These are phyloP conservation scores for Helicocarpus griseus DNA, from an alignment of 2,329 filamentous ascomycete genomes.

Conservation along the genomic window DNA sequence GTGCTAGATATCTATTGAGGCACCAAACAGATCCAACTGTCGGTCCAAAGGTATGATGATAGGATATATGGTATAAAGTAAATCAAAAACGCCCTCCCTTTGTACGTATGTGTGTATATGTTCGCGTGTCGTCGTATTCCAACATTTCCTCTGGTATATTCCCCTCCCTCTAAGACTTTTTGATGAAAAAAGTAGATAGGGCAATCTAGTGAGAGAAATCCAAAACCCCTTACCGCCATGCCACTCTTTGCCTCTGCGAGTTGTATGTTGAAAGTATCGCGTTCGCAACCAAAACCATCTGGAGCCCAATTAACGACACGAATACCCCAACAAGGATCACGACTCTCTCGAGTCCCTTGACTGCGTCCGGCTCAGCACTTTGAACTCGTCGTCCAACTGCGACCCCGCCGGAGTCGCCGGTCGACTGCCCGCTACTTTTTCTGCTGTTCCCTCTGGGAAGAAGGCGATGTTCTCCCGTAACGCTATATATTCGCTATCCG, in stretches of 20 bases:
- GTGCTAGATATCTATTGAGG: no score
- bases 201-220: not conserved
- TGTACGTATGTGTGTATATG: no score
- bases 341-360: not conserved
- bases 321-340: not conserved
- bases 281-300: not conserved
- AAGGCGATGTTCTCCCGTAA: constrained; percentile 80
- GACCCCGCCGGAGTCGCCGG: constrained; percentile 20
- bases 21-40: no score
- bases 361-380: constrained; percentile 6
- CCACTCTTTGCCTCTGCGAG: no score
- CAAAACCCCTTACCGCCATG: not conserved
- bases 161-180: not conserved
- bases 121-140: no score
- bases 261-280: no score
- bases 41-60: no score
- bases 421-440: constrained; percentile 13
- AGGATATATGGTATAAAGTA: no score
- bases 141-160: no score
- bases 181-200: not conserved
- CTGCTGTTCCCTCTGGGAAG: constrained; percentile 31
- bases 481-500: constrained; percentile 89
- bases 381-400: constrained; percentile 17
- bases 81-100: no score
- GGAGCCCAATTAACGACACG: no score